phyloP scores from a whole-genome alignment of 768 basidiomycete genomes.

The Pleurotus pulmonarius region DNA sequence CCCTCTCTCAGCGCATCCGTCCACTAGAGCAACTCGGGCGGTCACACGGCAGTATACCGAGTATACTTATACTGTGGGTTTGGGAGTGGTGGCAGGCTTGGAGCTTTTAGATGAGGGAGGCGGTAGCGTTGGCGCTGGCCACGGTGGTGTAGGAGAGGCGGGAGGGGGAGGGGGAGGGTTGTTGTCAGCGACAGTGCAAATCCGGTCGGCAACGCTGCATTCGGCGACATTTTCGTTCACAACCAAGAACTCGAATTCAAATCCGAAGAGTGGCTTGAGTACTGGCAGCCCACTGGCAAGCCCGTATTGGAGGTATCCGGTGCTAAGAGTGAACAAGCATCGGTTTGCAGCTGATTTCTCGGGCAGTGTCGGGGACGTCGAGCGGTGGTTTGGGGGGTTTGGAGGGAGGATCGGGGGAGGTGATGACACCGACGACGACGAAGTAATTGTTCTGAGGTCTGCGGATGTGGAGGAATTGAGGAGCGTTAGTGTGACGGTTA shows the following conservation, averaged over 20 bases:
- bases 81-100: no score
- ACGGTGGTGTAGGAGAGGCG: no score
- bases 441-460: conserved; percentile 3
- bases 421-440: not conserved
- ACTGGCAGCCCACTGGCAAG: no score
- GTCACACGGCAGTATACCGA: no score
- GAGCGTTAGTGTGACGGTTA: not conserved
- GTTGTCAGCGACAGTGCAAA: no score
- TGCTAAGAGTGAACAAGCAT: conserved; percentile 1
- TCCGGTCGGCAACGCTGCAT: not conserved
- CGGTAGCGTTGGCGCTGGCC: no score
- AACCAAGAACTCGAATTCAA: not conserved
- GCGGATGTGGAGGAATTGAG: conserved; percentile 5
- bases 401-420: not conserved
- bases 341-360: conserved; percentile 3
- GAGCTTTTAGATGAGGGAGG: no score
- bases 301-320: not conserved
- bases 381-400: not conserved
- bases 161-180: no score
- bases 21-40: no score
- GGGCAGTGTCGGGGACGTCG: not conserved
- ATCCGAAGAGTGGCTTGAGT: not conserved
- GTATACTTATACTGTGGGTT: no score
- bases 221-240: not conserved
- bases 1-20: no score